phyloP scores from a whole-genome alignment of 148 eudicot species.

The Agrostemma githago region DNA sequence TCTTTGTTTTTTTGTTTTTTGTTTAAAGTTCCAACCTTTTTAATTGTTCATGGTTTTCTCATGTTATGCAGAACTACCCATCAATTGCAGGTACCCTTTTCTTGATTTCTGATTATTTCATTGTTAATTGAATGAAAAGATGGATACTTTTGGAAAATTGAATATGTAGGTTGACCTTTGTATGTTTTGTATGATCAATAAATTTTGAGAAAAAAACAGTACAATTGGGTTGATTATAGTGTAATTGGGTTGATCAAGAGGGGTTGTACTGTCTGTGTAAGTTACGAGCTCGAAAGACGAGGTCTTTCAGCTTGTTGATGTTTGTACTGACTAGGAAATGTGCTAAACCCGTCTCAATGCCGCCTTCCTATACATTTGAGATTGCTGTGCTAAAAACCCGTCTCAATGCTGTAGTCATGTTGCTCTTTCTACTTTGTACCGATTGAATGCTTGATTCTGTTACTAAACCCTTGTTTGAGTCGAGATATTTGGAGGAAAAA shows the following conservation, averaged over 20 bases:
- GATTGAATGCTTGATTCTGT: too few species aligned
- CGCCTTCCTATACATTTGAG: not conserved
- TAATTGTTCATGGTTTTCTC: not conserved
- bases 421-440: too few species aligned
- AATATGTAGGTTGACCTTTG: not conserved
- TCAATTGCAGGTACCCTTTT: constrained; percentile 27
- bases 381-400: not conserved
- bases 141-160: not conserved
- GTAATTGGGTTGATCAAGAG: not conserved
- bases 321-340: too few species aligned
- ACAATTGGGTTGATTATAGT: too few species aligned
- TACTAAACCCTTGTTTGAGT: too few species aligned
- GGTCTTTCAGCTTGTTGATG: too few species aligned
- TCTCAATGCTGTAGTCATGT: too few species aligned
- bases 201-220: too few species aligned
- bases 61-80: constrained; percentile 28
- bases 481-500: too few species aligned
- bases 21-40: too few species aligned
- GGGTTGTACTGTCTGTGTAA: not conserved
- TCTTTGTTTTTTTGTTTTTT: not conserved
- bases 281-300: too few species aligned
- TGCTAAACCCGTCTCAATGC: too few species aligned
- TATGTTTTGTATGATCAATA: not conserved
- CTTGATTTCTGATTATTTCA: not conserved
- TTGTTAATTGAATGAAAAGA: not conserved